Conservation (phyloP, 164 flowering plant genomes). For the Macadamia tetraphylla region DNA sequence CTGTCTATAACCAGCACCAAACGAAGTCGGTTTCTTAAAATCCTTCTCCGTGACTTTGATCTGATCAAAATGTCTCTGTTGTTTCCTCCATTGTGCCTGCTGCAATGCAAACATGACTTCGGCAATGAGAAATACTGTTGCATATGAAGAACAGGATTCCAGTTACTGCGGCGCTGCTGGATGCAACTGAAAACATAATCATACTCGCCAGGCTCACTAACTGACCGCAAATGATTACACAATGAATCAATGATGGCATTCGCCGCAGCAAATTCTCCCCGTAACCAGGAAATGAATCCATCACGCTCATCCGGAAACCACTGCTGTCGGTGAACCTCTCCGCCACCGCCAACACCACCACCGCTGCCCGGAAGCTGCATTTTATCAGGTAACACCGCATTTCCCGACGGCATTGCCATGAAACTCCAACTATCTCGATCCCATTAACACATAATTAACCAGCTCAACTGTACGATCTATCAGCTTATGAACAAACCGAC, state of each 20-base stretch:
- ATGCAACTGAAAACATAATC: conserved; percentile 48
- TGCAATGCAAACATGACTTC: conserved; percentile 59
- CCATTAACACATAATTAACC: conserved; percentile 1
- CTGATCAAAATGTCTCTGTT: conserved; percentile 39
- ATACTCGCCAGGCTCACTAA: conserved; percentile 74
- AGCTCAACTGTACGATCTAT: not conserved
- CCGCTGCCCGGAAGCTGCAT: conserved; percentile 41
- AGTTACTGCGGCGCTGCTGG: conserved; percentile 73
- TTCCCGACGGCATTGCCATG: conserved; percentile 81
- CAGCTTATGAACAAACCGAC: not conserved
- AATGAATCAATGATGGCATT: conserved; percentile 79
- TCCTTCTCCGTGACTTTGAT: conserved; percentile 35
- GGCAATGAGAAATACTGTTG: conserved; percentile 70
- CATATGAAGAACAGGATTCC: conserved; percentile 79
- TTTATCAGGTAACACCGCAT: conserved; percentile 51
- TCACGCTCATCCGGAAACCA: conserved; percentile 79
- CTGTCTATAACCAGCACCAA: conserved; percentile 29
- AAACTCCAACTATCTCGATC: conserved; percentile 12
- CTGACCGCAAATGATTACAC: conserved; percentile 55
- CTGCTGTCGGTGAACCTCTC: conserved; percentile 45
- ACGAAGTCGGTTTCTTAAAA: conserved; percentile 26
- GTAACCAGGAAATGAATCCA: conserved; percentile 66
- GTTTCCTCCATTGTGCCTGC: conserved; percentile 53
- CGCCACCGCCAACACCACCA: conserved; percentile 17
- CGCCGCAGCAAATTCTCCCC: conserved; percentile 84